Evolutionary conservation across 805 yeast genomes (phyloP).

Genomic region (Monosporozyma solicola): DNA sequence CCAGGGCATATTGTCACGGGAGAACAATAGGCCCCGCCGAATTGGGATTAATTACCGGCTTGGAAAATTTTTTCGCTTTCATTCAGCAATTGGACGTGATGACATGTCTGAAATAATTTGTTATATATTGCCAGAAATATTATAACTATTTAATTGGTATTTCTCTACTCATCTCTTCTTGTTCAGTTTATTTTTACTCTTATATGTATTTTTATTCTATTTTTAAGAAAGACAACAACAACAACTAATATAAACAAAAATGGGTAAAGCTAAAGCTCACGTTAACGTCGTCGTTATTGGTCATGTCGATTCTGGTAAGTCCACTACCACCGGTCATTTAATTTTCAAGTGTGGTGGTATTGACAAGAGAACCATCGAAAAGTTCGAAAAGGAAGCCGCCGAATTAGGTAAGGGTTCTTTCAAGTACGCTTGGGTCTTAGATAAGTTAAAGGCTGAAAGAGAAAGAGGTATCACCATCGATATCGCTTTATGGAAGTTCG

Average conservation of each 20-base stretch:
- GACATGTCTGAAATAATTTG: background rate
- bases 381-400: slow-evolving; percentile 97
- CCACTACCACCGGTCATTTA: slow-evolving; percentile 99
- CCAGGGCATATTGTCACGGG: background rate
- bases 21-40: background rate
- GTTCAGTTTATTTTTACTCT: slow-evolving; percentile 14
- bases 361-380: slow-evolving; percentile 97
- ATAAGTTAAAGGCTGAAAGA: slow-evolving; percentile 92
- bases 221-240: slow-evolving; percentile 1
- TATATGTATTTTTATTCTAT: background rate
- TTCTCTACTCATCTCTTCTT: slow-evolving; percentile 7
- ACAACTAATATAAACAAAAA: slow-evolving; percentile 13
- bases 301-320: slow-evolving; percentile 99
- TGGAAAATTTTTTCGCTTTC: background rate
- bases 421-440: slow-evolving; percentile 97
- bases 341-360: slow-evolving; percentile 99
- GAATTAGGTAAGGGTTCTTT: slow-evolving; percentile 95
- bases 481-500: slow-evolving; percentile 88
- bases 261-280: slow-evolving; percentile 96
- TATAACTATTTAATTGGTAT: background rate
- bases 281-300: slow-evolving; percentile 99
- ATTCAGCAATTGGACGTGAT: background rate
- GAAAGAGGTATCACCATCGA: slow-evolving; percentile 96
- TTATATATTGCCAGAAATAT: background rate
- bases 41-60: background rate